Evolutionary conservation across 495 filamentous ascomycete species (phyloP), one percentile per base, ranked within the genome.

Genomic region (Hypoxylon rickii): DNA sequence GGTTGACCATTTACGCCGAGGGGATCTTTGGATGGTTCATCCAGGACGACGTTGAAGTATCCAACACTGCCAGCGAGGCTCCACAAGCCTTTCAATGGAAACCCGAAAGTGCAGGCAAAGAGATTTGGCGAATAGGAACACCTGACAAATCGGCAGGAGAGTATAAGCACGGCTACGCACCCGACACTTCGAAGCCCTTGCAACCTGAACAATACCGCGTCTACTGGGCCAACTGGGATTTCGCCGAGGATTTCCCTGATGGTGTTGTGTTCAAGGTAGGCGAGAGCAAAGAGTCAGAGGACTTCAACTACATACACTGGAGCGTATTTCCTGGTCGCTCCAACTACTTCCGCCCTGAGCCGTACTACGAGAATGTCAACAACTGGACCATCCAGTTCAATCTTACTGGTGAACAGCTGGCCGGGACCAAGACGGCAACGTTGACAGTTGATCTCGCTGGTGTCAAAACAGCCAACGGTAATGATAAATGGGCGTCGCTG

Each of bases 271-370:
- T 75, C 61, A 74, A 72, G 4, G 70, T 83, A 26, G 79, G 79
- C 1, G 51, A 71, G 45, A 78, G 72, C 54, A 67, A 75, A 12
- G 65, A 64, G 4, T 65, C 67, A 3, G 56, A 64, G 6, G 78
- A 81, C 60, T 72, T 78, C 43, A 83, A 82, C 58, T 77, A 79
- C 12, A 74, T 79, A 1, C 81, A 82, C 56, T 83, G 79, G 81
- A 73, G 70, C 20, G 72, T 78, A 5, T 83, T 79, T 58, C 78
- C 81, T 11, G 68, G 69, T 0, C 50, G 50, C 10, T 24, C 70
- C 55, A 49, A 79, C 70, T 18, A 51, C 37, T 50, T 55, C 19
- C 58, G 65, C 20, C 17, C 67, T 26, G 26, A 55, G 48, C 63
- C 59, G 15, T 55, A 59, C 12, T 57, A 53, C 16, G 70, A 73